Conservation (phyloP, 371 early-diverging fungal genomes). For the Mycotypha africana region DNA sequence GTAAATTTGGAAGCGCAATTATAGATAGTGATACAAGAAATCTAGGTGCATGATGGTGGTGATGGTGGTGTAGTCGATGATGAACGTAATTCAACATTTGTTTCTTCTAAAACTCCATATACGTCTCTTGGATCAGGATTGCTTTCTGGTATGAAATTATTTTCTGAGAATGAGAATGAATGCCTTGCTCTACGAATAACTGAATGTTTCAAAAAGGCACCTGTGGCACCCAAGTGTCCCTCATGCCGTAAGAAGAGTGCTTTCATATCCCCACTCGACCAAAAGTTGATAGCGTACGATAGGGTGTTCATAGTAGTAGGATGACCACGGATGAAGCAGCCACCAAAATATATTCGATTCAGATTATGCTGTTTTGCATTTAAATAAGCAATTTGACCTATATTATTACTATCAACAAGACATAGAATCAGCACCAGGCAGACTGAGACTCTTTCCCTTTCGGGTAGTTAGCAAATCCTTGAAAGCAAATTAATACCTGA, state of each 20-base stretch:
- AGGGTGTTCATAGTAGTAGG: conserved; percentile 94
- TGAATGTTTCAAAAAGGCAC: conserved; percentile 69
- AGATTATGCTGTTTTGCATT: conserved; percentile 90
- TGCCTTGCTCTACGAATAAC: conserved; percentile 43
- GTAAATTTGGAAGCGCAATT: too few relatives aligned
- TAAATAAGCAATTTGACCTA: conserved; percentile 96
- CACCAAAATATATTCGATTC: conserved; percentile 89
- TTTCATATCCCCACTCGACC: conserved; percentile 93
- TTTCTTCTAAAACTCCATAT: conserved; percentile 13
- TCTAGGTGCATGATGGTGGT: too few relatives aligned
- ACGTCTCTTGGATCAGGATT: conserved; percentile 12
- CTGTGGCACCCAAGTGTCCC: conserved; percentile 93
- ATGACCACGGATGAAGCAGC: conserved; percentile 94
- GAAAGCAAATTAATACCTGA: conserved; percentile 44
- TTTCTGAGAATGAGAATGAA: conserved; percentile 68
- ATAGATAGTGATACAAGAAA: too few relatives aligned
- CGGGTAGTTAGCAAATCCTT: too few relatives aligned
- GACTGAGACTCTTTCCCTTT: too few relatives aligned
- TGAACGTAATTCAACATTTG: conserved; percentile 13
- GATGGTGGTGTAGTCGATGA: too few relatives aligned
- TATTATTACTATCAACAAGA: conserved; percentile 75
- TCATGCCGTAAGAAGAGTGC: conserved; percentile 94
- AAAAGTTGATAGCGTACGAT: conserved; percentile 92
- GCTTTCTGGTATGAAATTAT: conserved; percentile 27
- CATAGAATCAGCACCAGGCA: too few relatives aligned